phyloP scores from a whole-genome alignment of 257 asterid genomes.

The Fraxinus excelsior region DNA sequence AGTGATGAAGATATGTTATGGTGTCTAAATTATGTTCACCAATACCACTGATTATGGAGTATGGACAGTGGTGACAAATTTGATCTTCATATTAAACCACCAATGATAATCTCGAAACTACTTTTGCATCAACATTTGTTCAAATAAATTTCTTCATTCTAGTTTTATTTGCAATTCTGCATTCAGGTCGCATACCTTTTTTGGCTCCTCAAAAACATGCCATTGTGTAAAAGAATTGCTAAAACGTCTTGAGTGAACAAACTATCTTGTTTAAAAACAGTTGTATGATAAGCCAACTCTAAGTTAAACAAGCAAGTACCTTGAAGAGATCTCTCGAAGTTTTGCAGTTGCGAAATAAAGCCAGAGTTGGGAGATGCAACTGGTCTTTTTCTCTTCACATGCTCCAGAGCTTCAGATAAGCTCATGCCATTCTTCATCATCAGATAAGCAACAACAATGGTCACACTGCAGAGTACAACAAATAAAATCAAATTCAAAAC shows the following conservation, averaged over 20 bases:
- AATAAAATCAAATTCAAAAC: conserved; percentile 2
- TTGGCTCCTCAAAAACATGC: not conserved
- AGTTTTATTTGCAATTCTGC: not conserved
- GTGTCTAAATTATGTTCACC: not conserved
- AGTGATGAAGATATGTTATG: not conserved
- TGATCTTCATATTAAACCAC: not conserved
- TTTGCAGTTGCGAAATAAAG: conserved; percentile 60
- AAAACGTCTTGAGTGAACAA: not conserved
- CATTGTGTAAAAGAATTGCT: not conserved
- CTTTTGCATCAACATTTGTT: not conserved
- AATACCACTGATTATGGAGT: not conserved
- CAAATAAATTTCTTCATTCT: not conserved
- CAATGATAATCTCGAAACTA: not conserved
- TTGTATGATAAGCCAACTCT: not conserved
- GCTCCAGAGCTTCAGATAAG: conserved; percentile 56
- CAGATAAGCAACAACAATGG: conserved; percentile 69
- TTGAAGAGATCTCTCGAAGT: conserved; percentile 59
- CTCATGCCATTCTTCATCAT: conserved; percentile 78
- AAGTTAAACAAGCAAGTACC: conserved; percentile 33
- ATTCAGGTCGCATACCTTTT: not conserved
- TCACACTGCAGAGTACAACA: conserved; percentile 54
- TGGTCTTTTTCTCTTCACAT: conserved; percentile 64
- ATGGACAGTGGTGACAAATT: not conserved
- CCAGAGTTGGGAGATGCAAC: conserved; percentile 70
- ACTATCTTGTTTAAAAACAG: not conserved